Base-by-base conservation (phyloP, 2,329 filamentous ascomycete genomes). In the Neonectria faginata region DNA sequence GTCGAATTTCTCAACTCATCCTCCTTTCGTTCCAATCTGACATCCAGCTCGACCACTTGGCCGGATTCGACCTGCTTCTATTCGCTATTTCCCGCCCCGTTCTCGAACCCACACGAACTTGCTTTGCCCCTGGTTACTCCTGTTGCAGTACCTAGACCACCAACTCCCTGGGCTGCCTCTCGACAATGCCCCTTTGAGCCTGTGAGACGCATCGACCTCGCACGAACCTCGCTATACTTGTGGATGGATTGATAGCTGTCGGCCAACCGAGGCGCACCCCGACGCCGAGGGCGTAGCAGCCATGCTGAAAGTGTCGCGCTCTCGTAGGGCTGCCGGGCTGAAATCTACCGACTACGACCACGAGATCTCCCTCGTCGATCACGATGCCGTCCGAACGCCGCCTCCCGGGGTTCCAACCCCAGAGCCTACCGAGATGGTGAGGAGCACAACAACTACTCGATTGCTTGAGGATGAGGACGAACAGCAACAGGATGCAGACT, bases 301-400 rank as follows among this genome's bases (percentile, higher is more conserved):
- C 54, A 78, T 78, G 75, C 63, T 76, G 60, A 79, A 70, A 70
- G 75, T 79, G 67, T 74, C 82, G 70, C 84, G 81, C 69, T 87
- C 85, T 67, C 87, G 88, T 73, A 87, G 88, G 73, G 85, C 81
- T 41, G 75, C 81, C 56, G 80, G 81, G 60, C 81, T 89, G 62
- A 84, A 85, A 76, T 87, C 89, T 68, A 81, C 79, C 75, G 88
- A 91, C 70, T 91, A 90, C 74, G 89, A 91, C 72, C 91, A 92
- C 78, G 89, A 90, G 76, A 94, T 94, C 74, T 80, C 76, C 69
- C 86, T 94, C 41, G 82, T 92, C 69, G 90, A 93, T 76, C 80
- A 83, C 60, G 81, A 82, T 73, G 67, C 75, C 65, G 70, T 68
- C 12, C 59, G 61, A 53, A 73, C 73, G 42, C 70, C 73, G 47